A percentile compares a stretch with the other conserved stretches of the same genome.
These are phyloP conservation scores for Fulvia fulva DNA, from an alignment of 2,329 filamentous ascomycete genomes.

Conservation along the genomic window DNA sequence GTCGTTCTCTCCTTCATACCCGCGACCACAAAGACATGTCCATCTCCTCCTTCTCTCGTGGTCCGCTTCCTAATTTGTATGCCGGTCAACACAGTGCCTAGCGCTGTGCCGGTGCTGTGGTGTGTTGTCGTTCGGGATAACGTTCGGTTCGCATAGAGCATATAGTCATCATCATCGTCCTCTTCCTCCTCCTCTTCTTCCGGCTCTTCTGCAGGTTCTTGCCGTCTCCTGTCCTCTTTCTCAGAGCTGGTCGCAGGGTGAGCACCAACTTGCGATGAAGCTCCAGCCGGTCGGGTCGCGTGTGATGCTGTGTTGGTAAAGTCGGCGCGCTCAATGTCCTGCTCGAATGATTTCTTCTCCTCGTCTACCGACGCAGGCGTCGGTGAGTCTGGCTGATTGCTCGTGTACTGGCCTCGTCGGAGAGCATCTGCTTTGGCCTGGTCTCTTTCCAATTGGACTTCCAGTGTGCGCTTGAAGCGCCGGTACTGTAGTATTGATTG, in stretches of 20 bases:
- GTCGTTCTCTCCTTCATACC: constrained; percentile 36
- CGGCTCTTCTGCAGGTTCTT: constrained; percentile 15
- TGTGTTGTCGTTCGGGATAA: constrained; percentile 30
- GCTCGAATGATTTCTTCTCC: constrained; percentile 22
- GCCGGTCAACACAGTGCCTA: constrained; percentile 35
- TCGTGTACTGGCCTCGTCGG: neutral
- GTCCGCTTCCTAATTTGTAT: constrained; percentile 35
- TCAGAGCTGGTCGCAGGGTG: constrained; percentile 1
- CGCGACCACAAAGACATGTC: constrained; percentile 39
- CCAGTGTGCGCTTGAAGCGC: constrained; percentile 22
- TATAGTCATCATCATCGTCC: constrained; percentile 24
- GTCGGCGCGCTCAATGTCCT: constrained; percentile 15
- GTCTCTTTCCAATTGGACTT: constrained; percentile 26
- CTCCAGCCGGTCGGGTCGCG: neutral
- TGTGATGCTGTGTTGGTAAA: neutral
- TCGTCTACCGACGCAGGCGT: constrained; percentile 17
- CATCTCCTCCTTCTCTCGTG: constrained; percentile 35
- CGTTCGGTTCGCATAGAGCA: constrained; percentile 18
- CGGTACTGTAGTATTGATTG: constrained; percentile 26
- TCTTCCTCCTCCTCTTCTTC: constrained; percentile 26
- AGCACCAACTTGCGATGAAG: neutral
- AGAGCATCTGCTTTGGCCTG: constrained; percentile 13
- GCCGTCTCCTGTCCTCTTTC: constrained; percentile 4
- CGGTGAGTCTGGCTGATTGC: constrained; percentile 1
- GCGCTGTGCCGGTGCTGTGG: constrained; percentile 31